Evolutionary conservation across 2,329 filamentous ascomycete species (phyloP).

Genomic region (Aureobasidium subglaciale): DNA sequence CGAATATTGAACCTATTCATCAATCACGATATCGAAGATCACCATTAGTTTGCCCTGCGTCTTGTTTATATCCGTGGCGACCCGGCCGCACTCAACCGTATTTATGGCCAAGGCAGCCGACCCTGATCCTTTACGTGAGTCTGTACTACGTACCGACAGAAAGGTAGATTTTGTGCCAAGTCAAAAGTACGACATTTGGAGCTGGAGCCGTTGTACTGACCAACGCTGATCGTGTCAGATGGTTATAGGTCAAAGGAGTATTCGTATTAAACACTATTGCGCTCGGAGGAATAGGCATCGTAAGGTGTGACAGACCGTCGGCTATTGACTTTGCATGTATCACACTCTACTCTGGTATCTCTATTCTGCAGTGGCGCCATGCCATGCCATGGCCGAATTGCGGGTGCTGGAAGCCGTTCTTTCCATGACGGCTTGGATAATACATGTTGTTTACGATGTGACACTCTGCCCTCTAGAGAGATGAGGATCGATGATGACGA

Average conservation of each 20-base stretch:
- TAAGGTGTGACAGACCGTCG: neutral
- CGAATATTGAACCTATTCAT: constrained; percentile 43
- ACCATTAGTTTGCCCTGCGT: neutral
- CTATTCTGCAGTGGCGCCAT: neutral
- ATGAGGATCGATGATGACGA: neutral
- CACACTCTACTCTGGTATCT: neutral
- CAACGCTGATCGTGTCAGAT: neutral
- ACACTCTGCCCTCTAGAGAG: neutral
- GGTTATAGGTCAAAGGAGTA: neutral
- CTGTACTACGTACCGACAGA: neutral
- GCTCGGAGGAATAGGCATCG: neutral
- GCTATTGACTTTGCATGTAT: constrained; percentile 8
- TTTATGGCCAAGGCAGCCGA: neutral
- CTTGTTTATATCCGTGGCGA: neutral
- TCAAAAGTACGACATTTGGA: neutral
- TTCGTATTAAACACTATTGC: neutral
- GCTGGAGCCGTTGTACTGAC: neutral
- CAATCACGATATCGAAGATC: neutral
- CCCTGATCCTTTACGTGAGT: neutral
- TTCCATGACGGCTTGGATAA: neutral
- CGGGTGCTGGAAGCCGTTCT: neutral
- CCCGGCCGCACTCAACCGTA: neutral
- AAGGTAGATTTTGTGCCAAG: constrained; percentile 3
- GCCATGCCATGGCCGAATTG: neutral
- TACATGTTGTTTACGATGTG: too few species aligned